Evolutionary conservation across 1,284 basidiomycete genomes (phyloP).

Genomic region (Rhodotorula sp.): DNA sequence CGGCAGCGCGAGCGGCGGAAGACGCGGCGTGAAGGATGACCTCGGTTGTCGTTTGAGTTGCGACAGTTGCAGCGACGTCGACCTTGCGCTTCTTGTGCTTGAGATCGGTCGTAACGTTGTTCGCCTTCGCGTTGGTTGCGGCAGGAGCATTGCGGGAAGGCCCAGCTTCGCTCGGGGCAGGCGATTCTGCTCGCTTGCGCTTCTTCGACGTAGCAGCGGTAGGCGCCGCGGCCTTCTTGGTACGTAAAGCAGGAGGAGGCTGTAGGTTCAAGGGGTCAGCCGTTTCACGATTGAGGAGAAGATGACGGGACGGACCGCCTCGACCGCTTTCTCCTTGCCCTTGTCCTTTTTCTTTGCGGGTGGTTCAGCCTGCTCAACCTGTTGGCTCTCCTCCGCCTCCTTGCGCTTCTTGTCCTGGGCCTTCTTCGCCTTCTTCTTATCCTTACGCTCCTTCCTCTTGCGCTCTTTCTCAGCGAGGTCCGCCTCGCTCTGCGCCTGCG

Average conservation of each 20-base stretch:
- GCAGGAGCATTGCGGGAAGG: not conserved
- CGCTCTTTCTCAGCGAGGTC: not conserved
- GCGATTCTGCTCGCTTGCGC: slow-evolving; percentile 24
- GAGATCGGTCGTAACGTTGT: not conserved
- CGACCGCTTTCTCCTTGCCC: not conserved
- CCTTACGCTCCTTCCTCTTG: not conserved
- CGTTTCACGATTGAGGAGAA: no score
- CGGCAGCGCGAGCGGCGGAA: not conserved
- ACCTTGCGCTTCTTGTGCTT: slow-evolving; percentile 28
- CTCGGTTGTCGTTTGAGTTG: not conserved
- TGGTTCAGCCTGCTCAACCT: not conserved
- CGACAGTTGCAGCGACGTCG: not conserved
- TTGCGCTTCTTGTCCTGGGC: slow-evolving; percentile 9
- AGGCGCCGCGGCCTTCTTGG: not conserved
- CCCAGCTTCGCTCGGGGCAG: not conserved
- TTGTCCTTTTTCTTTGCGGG: not conserved
- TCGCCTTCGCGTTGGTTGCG: not conserved
- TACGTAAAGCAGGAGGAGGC: not conserved
- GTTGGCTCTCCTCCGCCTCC: not conserved
- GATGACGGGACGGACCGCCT: no score
- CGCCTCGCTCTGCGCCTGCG: not conserved
- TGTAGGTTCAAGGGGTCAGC: no score
- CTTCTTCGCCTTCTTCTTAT: not conserved
- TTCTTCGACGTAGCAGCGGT: slow-evolving; percentile 4
- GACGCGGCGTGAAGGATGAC: slow-evolving; percentile 15